Evolutionary conservation across 2,329 filamentous ascomycete genomes (phyloP).

Genomic region (Phaeosphaeria sp.): DNA sequence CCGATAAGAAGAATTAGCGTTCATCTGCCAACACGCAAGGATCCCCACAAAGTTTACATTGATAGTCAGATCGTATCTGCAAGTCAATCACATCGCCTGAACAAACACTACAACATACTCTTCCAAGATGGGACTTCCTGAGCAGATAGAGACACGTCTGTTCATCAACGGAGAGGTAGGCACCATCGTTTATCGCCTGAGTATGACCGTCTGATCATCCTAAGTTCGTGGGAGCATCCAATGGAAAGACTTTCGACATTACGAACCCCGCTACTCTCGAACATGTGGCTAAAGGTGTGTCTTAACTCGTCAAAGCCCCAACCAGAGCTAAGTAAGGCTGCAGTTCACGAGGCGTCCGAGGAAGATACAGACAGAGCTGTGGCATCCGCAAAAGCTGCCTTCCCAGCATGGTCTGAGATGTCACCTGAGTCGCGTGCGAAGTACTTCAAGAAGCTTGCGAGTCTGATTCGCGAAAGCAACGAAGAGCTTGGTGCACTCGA

Average conservation of each 20-base stretch:
- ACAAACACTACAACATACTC: background rate
- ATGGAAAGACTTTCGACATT: constrained; percentile 65
- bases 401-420: constrained; percentile 73
- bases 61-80: too few relatives aligned
- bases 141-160: constrained; percentile 42
- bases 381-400: constrained; percentile 72
- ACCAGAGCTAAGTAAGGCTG: background rate
- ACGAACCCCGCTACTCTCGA: constrained; percentile 83
- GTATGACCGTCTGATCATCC: constrained; percentile 7
- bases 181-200: background rate
- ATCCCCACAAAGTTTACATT: too few relatives aligned
- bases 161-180: constrained; percentile 46
- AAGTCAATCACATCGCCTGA: background rate
- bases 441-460: constrained; percentile 67
- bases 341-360: constrained; percentile 43
- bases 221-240: constrained; percentile 39
- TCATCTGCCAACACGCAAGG: background rate
- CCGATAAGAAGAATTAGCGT: too few relatives aligned
- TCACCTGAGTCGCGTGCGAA: constrained; percentile 33
- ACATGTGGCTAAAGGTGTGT: constrained; percentile 73
- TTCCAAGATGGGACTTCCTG: constrained; percentile 34
- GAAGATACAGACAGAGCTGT: constrained; percentile 71
- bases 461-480: constrained; percentile 79
- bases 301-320: background rate
- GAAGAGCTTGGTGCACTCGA: constrained; percentile 82